These are phyloP conservation scores for Microsporum canis DNA, from an alignment of 2,329 filamentous ascomycete genomes.

Conservation along the genomic window DNA sequence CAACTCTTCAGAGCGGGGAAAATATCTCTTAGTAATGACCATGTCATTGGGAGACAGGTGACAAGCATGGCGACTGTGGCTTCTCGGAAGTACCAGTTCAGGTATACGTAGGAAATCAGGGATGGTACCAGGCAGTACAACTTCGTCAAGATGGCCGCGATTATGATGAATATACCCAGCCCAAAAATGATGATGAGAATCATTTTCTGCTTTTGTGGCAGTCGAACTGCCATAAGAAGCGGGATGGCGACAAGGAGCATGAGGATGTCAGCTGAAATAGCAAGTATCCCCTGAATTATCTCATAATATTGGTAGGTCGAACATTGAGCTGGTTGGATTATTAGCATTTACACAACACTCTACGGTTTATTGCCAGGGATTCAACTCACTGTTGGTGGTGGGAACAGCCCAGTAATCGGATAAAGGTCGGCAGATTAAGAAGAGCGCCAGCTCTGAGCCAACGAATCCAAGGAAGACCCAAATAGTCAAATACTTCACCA, in stretches of 20 bases:
- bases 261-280: slow-evolving; percentile 34
- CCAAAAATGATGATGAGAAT: slow-evolving; percentile 34
- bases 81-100: slow-evolving; percentile 41
- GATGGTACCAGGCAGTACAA: slow-evolving; percentile 37
- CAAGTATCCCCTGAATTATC: slow-evolving; percentile 28
- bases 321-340: slow-evolving; percentile 17
- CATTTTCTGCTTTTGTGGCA: slow-evolving; percentile 35
- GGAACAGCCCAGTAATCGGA: slow-evolving; percentile 1
- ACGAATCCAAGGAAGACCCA: slow-evolving; percentile 40
- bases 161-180: slow-evolving; percentile 38
- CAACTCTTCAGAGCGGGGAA: slow-evolving; percentile 35
- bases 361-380: neutral
- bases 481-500: slow-evolving; percentile 27
- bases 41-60: slow-evolving; percentile 42
- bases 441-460: slow-evolving; percentile 39
- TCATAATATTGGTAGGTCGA: slow-evolving; percentile 36
- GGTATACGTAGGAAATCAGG: slow-evolving; percentile 33
- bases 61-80: slow-evolving; percentile 37
- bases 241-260: slow-evolving; percentile 37
- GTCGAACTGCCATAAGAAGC: slow-evolving; percentile 30
- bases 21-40: slow-evolving; percentile 41
- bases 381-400: neutral
- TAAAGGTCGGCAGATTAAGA: slow-evolving; percentile 40
- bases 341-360: neutral
- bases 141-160: slow-evolving; percentile 40